Evolutionary conservation across 345 rosid genomes (phyloP).

Genomic region (Eutrema yunnanense): DNA sequence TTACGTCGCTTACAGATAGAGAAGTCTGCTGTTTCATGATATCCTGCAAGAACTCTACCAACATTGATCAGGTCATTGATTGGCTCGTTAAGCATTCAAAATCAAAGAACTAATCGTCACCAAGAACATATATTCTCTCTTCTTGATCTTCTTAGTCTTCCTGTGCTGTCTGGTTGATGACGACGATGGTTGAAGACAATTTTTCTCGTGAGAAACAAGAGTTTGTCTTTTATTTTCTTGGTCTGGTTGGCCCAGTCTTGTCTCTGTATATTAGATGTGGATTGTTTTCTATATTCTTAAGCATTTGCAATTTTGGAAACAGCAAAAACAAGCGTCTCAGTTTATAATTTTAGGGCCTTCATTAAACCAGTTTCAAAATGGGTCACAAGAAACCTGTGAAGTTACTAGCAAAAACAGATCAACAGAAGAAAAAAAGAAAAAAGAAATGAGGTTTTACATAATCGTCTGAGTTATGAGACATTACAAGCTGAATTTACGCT

Average conservation of each 20-base stretch:
- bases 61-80: slow-evolving; percentile 61
- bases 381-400: background rate
- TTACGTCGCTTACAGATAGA: slow-evolving; percentile 46
- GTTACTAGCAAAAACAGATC: slow-evolving; percentile 1
- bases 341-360: background rate
- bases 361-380: background rate
- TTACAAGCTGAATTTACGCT: slow-evolving; percentile 13
- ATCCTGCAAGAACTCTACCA: slow-evolving; percentile 72
- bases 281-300: slow-evolving; percentile 3
- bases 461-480: slow-evolving; percentile 1
- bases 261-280: slow-evolving; percentile 12
- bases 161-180: background rate
- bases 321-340: background rate
- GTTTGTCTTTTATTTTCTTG: background rate
- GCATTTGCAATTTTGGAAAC: slow-evolving; percentile 4
- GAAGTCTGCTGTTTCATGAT: slow-evolving; percentile 70
- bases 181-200: slow-evolving; percentile 6
- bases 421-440: background rate
- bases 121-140: slow-evolving; percentile 10
- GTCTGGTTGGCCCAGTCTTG: background rate
- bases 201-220: slow-evolving; percentile 5
- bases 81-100: slow-evolving; percentile 76
- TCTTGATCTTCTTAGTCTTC: slow-evolving; percentile 13
- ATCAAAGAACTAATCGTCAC: slow-evolving; percentile 43
- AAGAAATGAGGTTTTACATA: background rate